These are phyloP conservation scores for Orbilia ellipsospora DNA, from an alignment of 2,329 filamentous ascomycete species.

Conservation along the genomic window DNA sequence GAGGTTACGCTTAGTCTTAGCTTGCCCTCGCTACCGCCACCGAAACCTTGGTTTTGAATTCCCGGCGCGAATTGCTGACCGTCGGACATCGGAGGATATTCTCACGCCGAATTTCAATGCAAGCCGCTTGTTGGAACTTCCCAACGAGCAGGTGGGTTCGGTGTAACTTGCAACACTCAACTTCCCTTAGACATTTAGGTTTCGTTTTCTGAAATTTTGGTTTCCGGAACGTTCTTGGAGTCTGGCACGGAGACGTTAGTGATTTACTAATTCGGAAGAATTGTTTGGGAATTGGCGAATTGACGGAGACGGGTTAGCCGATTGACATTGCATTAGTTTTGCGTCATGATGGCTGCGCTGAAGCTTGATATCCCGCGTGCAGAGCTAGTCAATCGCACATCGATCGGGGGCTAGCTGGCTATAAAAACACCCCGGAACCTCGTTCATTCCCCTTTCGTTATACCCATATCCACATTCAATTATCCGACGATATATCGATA, in stretches of 20 bases:
- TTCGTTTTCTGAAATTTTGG: too few relatives aligned
- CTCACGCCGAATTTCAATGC: not conserved
- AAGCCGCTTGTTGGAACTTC: not conserved
- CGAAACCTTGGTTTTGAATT: too few relatives aligned
- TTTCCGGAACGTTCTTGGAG: too few relatives aligned
- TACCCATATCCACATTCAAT: too few relatives aligned
- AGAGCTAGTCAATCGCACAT: not conserved
- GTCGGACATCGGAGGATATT: conserved; percentile 27
- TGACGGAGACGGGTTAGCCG: conserved; percentile 9
- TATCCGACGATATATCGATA: too few relatives aligned
- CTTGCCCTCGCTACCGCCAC: too few relatives aligned
- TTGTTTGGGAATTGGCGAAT: not conserved
- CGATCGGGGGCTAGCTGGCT: not conserved
- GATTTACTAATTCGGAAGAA: not conserved
- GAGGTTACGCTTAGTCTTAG: not conserved
- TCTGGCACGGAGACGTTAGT: not conserved
- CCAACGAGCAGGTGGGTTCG: too few relatives aligned
- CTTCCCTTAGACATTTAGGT: too few relatives aligned
- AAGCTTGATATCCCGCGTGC: not conserved
- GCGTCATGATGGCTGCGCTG: not conserved
- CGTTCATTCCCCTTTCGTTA: not conserved
- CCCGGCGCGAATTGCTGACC: not conserved
- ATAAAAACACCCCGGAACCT: not conserved
- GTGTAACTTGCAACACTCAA: too few relatives aligned
- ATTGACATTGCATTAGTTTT: not conserved